Conservation (phyloP, 1,139 yeast species). For the Scheffersomyces parashehatae region DNA sequence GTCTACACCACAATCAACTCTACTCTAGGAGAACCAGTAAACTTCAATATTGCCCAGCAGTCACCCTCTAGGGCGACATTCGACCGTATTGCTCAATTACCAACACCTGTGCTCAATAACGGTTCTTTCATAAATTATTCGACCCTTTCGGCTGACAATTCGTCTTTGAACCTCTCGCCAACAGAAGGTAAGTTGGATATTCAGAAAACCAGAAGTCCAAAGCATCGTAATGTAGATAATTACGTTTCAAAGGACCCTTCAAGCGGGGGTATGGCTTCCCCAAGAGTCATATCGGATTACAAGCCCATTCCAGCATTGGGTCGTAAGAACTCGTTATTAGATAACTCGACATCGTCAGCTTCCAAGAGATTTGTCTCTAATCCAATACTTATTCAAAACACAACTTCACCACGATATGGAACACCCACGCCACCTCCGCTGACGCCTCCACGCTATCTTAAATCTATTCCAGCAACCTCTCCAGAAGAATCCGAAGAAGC, state of each 20-base stretch:
- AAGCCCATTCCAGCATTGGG: conserved; percentile 25
- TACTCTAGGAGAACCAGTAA: conserved; percentile 9
- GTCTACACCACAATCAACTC: not conserved
- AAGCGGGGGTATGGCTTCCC: not conserved
- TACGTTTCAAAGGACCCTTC: not conserved
- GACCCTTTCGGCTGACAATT: conserved; percentile 1
- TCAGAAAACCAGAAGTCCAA: conserved; percentile 1
- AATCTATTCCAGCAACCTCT: conserved; percentile 9
- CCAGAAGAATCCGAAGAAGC: conserved; percentile 11
- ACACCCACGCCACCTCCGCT: conserved; percentile 3
- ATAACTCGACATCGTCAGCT: conserved; percentile 9
- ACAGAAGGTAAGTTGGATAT: not conserved
- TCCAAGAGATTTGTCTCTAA: conserved; percentile 23
- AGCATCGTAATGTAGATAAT: conserved; percentile 2
- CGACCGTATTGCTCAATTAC: conserved; percentile 15
- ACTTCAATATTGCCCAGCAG: conserved; percentile 6
- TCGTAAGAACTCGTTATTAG: conserved; percentile 20
- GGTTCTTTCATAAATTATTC: conserved; percentile 7
- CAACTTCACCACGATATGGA: conserved; percentile 1
- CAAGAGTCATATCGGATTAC: conserved; percentile 37
- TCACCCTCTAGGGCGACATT: conserved; percentile 13
- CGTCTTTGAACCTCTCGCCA: not conserved
- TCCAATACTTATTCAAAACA: conserved; percentile 12
- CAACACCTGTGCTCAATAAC: conserved; percentile 15
- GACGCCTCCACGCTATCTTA: conserved; percentile 6